phyloP scores from a whole-genome alignment of 192 early-diverging fungal genomes.

The Chytriomyces sp. region DNA sequence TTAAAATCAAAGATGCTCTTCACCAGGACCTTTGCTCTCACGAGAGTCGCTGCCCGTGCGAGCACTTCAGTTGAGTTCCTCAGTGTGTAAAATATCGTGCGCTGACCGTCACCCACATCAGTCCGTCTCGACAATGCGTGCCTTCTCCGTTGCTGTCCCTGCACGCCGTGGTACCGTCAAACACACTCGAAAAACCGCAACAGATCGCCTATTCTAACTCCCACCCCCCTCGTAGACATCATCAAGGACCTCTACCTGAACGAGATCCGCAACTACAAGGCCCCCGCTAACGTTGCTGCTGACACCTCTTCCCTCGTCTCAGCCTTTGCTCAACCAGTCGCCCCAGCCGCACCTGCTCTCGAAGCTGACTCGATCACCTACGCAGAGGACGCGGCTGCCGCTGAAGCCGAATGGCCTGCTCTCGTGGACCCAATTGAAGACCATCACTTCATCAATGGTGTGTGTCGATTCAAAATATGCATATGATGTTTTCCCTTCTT shows the following conservation, averaged over 20 bases:
- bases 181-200: conserved; percentile 43
- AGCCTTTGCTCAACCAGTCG: conserved; percentile 46
- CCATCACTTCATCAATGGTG: conserved; percentile 55
- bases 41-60: not conserved
- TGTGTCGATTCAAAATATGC: not conserved
- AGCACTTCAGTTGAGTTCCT: not conserved
- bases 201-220: not conserved
- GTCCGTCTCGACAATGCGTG: not conserved
- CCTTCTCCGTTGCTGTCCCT: conserved; percentile 13
- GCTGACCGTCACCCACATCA: too few species aligned
- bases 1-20: not conserved
- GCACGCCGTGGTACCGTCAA: conserved; percentile 9
- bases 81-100: not conserved
- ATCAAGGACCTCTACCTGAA: conserved; percentile 52
- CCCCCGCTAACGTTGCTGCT: conserved; percentile 41
- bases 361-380: conserved; percentile 30
- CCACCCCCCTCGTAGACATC: conserved; percentile 38
- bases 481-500: not conserved
- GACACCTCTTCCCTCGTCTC: conserved; percentile 46
- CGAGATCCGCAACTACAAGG: conserved; percentile 51
- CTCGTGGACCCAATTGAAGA: conserved; percentile 58
- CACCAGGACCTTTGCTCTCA: not conserved
- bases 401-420: conserved; percentile 57
- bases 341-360: conserved; percentile 53
- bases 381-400: conserved; percentile 43